Percentiles rank a stretch among this genome's conserved stretches.
Evolutionary conservation across 169 alveolate genomes (phyloP).

Genomic region (Plasmodium gallinaceum): DNA sequence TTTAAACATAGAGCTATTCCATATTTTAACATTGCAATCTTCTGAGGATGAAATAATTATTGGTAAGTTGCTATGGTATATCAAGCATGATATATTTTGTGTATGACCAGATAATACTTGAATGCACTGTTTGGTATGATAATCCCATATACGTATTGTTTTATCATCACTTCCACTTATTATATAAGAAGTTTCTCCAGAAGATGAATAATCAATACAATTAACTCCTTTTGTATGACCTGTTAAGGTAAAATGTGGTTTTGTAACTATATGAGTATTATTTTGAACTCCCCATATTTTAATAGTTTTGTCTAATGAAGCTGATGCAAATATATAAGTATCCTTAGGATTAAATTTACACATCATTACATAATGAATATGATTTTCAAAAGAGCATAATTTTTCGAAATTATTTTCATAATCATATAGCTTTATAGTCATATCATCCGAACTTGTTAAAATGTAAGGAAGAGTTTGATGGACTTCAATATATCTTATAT

Average conservation of each 20-base stretch:
- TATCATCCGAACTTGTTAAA: conserved; percentile 97
- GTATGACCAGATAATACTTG: conserved; percentile 96
- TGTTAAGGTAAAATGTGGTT: conserved; percentile 95
- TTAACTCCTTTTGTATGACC: conserved; percentile 99
- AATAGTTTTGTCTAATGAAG: conserved; percentile 95
- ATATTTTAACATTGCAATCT: conserved; percentile 95
- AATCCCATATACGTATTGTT: conserved; percentile 98
- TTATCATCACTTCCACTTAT: conserved; percentile 98
- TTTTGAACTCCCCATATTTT: conserved; percentile 93
- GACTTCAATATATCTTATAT: conserved; percentile 96
- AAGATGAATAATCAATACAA: conserved; percentile 88
- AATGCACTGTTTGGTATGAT: conserved; percentile 97
- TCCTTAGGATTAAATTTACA: conserved; percentile 98
- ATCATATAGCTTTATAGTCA: conserved; percentile 95
- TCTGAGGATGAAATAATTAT: conserved; percentile 95
- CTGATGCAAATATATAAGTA: conserved; percentile 96
- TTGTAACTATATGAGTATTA: conserved; percentile 84
- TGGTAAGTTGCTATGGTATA: conserved; percentile 96
- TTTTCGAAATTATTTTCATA: conserved; percentile 96
- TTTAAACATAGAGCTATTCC: conserved; percentile 96
- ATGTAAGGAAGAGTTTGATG: conserved; percentile 97
- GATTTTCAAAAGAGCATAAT: conserved; percentile 95
- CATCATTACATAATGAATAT: conserved; percentile 98
- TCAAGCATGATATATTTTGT: conserved; percentile 93
- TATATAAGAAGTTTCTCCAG: conserved; percentile 95